These are phyloP conservation scores for Skeletonema marinoi DNA, from an alignment of 108 stramenopile genomes.

Conservation along the genomic window DNA sequence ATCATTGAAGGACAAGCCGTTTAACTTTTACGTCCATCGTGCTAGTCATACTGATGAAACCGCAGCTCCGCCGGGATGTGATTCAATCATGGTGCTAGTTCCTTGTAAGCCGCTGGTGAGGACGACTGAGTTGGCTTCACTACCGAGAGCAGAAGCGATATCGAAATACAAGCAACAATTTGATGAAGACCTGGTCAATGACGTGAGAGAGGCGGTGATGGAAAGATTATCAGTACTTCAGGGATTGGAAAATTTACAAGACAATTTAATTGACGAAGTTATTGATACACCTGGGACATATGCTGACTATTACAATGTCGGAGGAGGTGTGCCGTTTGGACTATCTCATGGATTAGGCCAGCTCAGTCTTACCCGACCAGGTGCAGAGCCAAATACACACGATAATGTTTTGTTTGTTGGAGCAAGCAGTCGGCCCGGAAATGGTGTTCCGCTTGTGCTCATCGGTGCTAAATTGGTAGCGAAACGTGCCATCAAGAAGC, in stretches of 20 bases:
- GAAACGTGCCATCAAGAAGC: slow-evolving; percentile 44
- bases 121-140: slow-evolving; percentile 33
- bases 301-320: slow-evolving; percentile 78
- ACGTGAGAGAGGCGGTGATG: slow-evolving; percentile 56
- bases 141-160: slow-evolving; percentile 61
- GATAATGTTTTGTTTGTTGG: slow-evolving; percentile 82
- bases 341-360: slow-evolving; percentile 82
- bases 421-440: slow-evolving; percentile 89
- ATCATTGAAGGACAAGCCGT: slow-evolving; percentile 40
- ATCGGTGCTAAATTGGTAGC: slow-evolving; percentile 77
- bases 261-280: slow-evolving; percentile 68
- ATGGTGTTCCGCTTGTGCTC: slow-evolving; percentile 91
- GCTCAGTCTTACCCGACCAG: slow-evolving; percentile 69
- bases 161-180: slow-evolving; percentile 66
- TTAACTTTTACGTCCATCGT: slow-evolving; percentile 93
- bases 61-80: slow-evolving; percentile 74
- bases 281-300: slow-evolving; percentile 78
- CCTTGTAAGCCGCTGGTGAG: slow-evolving; percentile 63
- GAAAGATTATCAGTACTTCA: slow-evolving; percentile 56
- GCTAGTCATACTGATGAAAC: slow-evolving; percentile 74
- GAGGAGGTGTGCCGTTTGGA: slow-evolving; percentile 80
- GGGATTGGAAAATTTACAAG: slow-evolving; percentile 41
- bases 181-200: slow-evolving; percentile 42
- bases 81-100: slow-evolving; percentile 88
- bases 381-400: slow-evolving; percentile 32